Evolutionary conservation across 495 filamentous ascomycete species (phyloP).

Genomic region (Parachaetomium inaequale): DNA sequence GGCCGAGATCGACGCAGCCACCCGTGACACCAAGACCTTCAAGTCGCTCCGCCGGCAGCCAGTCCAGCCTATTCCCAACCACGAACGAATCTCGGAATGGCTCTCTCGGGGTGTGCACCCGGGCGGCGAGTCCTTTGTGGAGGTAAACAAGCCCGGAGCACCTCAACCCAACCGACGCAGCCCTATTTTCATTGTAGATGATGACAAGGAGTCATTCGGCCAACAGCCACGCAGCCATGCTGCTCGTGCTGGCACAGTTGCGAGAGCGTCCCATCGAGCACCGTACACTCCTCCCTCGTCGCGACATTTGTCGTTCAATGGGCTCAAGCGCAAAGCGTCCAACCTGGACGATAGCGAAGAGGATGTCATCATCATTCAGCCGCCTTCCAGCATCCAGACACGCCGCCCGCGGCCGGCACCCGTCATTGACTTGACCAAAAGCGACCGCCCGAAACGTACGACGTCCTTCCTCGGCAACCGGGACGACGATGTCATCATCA

Average conservation of each 20-base stretch:
- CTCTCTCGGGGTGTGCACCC: background rate
- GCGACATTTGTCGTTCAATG: background rate
- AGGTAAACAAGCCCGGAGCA: background rate
- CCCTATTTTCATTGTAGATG: background rate
- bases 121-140: background rate
- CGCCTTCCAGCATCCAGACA: background rate
- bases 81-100: background rate
- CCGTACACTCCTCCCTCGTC: background rate
- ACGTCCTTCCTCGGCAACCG: constrained; percentile 1
- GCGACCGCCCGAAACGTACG: background rate
- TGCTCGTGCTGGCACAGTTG: no score
- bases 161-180: background rate
- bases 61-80: background rate
- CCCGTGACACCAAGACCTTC: background rate
- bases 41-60: background rate
- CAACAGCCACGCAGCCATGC: background rate
- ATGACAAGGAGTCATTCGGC: background rate
- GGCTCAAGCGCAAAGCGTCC: constrained; percentile 3
- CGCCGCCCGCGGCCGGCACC: no score
- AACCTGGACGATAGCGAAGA: background rate
- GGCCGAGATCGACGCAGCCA: constrained; percentile 1
- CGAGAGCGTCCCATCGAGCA: background rate
- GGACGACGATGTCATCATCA: constrained; percentile 12
- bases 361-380: background rate
- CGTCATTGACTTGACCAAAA: constrained; percentile 7